Evolutionary conservation across 2,329 filamentous ascomycete genomes (phyloP), one percentile per base, ranked within the genome.

Genomic region (Aureobasidium sp.): DNA sequence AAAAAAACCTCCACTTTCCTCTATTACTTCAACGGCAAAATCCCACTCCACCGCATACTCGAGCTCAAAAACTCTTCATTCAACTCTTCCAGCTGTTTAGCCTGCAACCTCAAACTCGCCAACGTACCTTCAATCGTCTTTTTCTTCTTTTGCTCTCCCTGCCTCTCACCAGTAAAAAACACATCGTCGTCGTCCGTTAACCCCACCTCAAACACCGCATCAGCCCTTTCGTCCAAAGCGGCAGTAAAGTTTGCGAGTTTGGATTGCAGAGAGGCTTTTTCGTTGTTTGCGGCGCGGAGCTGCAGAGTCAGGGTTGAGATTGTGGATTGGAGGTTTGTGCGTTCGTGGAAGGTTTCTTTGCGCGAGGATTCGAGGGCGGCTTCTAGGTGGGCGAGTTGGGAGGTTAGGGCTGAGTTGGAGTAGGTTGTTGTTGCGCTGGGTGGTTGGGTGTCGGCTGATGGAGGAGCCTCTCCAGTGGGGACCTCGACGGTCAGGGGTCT

Each of bases 41-140:
- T 31, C 0, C 53, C 53, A 57, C 53, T 62, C 64, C 64, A 66
- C 57, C 64, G 53, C 25, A 51, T 51, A 44, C 57, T 62, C 63
- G 65, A 62, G 20, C 27, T 37, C 34, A 65, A 57, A 34, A 66
- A 65, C 48, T 66, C 62, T 14, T 66, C 64, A 47, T 66, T 66
- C 37, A 66, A 56, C 61, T 66, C 65, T 37, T 66, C 65, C 8
- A 66, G 42, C 47, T 65, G 64, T 12, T 62, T 61, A 11, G 64
- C 65, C 55, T 66, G 65, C 34, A 60, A 56, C 25, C 64, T 48
- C 48, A 66, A 52, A 42, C 64, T 62, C 3, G 64, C 65, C 47
- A 66, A 49, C 57, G 61, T 66, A 7, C 64, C 62, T 42, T 66
- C 64, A 15, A 66, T 45, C 5, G 62, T 66, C 27, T 47, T 62